Evolutionary conservation across 805 yeast genomes (phyloP).

Genomic region (Wickerhamomyces sydowiorum): DNA sequence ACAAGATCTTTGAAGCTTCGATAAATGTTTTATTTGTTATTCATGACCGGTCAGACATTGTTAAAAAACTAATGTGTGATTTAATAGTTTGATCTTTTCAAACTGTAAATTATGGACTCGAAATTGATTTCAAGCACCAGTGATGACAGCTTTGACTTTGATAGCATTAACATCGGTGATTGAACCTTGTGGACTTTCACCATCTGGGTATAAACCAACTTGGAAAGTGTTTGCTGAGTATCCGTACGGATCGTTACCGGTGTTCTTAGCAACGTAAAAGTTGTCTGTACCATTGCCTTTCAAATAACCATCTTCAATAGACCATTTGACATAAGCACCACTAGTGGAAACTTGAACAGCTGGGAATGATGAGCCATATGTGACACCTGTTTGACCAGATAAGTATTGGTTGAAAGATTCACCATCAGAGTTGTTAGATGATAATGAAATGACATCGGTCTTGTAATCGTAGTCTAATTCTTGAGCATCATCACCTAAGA

Average conservation of each 20-base stretch:
- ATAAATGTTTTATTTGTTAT: too few relatives aligned
- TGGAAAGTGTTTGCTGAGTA: slow-evolving; percentile 26
- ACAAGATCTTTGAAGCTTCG: too few relatives aligned
- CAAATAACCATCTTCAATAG: slow-evolving; percentile 19
- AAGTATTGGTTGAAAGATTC: too few relatives aligned
- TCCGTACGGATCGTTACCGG: slow-evolving; percentile 39
- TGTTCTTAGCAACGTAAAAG: slow-evolving; percentile 39
- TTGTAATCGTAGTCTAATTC: not conserved
- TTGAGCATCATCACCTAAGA: slow-evolving; percentile 22
- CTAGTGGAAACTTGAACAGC: too few relatives aligned
- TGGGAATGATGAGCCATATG: too few relatives aligned
- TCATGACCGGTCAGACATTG: too few relatives aligned
- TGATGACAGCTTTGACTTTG: not conserved
- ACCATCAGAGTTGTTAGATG: too few relatives aligned
- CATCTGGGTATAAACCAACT: slow-evolving; percentile 20
- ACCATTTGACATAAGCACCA: slow-evolving; percentile 6
- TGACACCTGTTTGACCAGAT: too few relatives aligned
- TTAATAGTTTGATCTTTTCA: too few relatives aligned
- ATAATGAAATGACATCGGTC: too few relatives aligned
- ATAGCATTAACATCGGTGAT: slow-evolving; percentile 1
- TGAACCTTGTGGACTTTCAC: slow-evolving; percentile 22
- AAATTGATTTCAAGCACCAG: not conserved
- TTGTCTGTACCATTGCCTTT: slow-evolving; percentile 25
- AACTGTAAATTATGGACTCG: too few relatives aligned
- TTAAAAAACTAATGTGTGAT: too few relatives aligned